Evolutionary conservation across 805 yeast genomes (phyloP).

Genomic region (Saturnispora sanitii): DNA sequence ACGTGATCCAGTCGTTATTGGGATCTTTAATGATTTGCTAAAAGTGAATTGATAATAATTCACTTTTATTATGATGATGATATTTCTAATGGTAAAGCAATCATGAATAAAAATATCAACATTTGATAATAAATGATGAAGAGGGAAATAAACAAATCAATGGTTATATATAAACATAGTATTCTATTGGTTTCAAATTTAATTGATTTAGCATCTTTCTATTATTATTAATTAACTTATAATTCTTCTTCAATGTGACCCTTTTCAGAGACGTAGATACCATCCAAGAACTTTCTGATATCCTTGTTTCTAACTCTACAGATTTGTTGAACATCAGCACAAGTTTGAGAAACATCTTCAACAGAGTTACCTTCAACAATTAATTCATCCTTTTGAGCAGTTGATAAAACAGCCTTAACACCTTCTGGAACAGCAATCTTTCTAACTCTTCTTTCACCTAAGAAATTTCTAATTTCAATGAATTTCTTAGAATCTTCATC

Average conservation of each 20-base stretch:
- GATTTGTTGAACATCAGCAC: conserved; percentile 96
- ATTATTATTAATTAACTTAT: conserved; percentile 7
- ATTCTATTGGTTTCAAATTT: no score
- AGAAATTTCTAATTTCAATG: conserved; percentile 98
- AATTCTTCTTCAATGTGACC: conserved; percentile 62
- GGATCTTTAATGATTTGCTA: conserved; percentile 29
- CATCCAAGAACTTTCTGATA: conserved; percentile 99
- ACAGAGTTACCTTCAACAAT: conserved; percentile 89
- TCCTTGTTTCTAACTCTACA: conserved; percentile 99
- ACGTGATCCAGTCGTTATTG: conserved; percentile 23
- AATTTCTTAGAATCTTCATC: conserved; percentile 62
- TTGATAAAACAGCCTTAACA: conserved; percentile 73
- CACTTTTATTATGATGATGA: no score
- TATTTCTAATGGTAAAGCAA: no score
- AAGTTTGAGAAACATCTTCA: conserved; percentile 95
- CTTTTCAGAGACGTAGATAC: conserved; percentile 97
- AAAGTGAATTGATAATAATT: no score
- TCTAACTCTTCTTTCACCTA: conserved; percentile 98
- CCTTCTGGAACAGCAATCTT: conserved; percentile 78
- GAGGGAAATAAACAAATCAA: no score
- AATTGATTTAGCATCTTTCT: background rate
- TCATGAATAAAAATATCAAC: no score
- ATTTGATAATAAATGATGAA: background rate
- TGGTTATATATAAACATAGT: no score
- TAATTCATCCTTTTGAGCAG: conserved; percentile 90